These are phyloP conservation scores for Tuber melanosporum DNA, from an alignment of 495 filamentous ascomycete genomes.

Conservation along the genomic window DNA sequence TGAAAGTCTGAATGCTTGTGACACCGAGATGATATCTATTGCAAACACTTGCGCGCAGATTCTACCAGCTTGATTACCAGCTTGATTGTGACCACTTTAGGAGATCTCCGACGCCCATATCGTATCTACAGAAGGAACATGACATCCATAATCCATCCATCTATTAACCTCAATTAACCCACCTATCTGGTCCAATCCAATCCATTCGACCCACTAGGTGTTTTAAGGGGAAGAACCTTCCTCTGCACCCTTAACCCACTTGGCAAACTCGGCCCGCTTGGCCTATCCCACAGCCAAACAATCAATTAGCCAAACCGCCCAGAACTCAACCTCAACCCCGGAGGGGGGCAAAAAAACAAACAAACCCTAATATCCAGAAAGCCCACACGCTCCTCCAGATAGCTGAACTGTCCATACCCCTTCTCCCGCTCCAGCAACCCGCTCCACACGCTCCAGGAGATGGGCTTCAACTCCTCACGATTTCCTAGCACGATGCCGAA, in stretches of 20 bases:
- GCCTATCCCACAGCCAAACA: slow-evolving; percentile 48
- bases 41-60: neutral
- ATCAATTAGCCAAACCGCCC: slow-evolving; percentile 40
- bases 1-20: neutral
- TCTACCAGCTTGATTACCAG: neutral
- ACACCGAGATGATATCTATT: neutral
- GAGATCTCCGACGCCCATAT: neutral
- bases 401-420: slow-evolving; percentile 50
- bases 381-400: slow-evolving; percentile 56
- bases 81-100: neutral
- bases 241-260: slow-evolving; percentile 54
- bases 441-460: slow-evolving; percentile 77
- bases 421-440: slow-evolving; percentile 67
- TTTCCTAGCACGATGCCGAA: slow-evolving; percentile 64
- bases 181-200: neutral
- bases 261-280: slow-evolving; percentile 68
- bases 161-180: neutral
- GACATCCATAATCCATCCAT: neutral
- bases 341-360: slow-evolving; percentile 45
- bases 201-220: neutral
- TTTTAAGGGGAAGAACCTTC: neutral
- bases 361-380: slow-evolving; percentile 66
- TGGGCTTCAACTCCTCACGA: slow-evolving; percentile 53
- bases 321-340: slow-evolving; percentile 44
- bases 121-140: neutral